phyloP scores from a whole-genome alignment of 2,329 filamentous ascomycete species.

The Trichoderma brevicompactum region DNA sequence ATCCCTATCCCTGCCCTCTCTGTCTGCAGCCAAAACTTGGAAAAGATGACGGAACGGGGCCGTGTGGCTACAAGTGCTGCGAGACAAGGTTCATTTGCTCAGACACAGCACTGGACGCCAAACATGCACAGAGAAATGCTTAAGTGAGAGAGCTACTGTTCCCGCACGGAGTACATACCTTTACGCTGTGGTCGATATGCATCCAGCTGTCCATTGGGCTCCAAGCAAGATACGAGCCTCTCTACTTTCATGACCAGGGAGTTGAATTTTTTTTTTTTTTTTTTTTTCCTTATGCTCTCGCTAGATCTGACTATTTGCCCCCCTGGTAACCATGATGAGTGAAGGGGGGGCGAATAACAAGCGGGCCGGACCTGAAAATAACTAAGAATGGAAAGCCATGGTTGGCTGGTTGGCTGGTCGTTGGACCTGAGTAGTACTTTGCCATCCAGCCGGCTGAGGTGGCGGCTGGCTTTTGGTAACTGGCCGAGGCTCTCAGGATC shows the following conservation, averaged over 20 bases:
- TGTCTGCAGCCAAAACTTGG: slow-evolving; percentile 7
- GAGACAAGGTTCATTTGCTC: neutral
- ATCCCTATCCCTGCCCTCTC: slow-evolving; percentile 13
- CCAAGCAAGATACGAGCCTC: slow-evolving; percentile 5
- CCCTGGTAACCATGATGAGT: slow-evolving; percentile 7
- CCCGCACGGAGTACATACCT: neutral
- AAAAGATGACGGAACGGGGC: slow-evolving; percentile 21
- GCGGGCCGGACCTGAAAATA: slow-evolving; percentile 27
- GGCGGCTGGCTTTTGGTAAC: slow-evolving; percentile 27
- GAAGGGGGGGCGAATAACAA: slow-evolving; percentile 14
- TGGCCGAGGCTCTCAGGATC: slow-evolving; percentile 20
- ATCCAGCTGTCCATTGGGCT: slow-evolving; percentile 10
- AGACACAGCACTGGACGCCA: slow-evolving; percentile 4
- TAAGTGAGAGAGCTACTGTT: neutral
- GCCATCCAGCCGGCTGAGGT: slow-evolving; percentile 11
- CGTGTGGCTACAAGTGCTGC: slow-evolving; percentile 15
- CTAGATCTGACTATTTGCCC: slow-evolving; percentile 9
- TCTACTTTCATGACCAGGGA: slow-evolving; percentile 7
- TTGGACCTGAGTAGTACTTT: slow-evolving; percentile 15
- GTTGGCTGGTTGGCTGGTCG: slow-evolving; percentile 18
- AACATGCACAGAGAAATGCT: slow-evolving; percentile 5
- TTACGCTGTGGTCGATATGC: neutral
- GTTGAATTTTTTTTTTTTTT: neutral
- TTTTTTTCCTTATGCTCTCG: neutral
- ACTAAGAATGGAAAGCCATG: slow-evolving; percentile 15